Evolutionary conservation across 495 filamentous ascomycete genomes (phyloP), one percentile per base, ranked within the genome.

Genomic region (Monascus purpureus): DNA sequence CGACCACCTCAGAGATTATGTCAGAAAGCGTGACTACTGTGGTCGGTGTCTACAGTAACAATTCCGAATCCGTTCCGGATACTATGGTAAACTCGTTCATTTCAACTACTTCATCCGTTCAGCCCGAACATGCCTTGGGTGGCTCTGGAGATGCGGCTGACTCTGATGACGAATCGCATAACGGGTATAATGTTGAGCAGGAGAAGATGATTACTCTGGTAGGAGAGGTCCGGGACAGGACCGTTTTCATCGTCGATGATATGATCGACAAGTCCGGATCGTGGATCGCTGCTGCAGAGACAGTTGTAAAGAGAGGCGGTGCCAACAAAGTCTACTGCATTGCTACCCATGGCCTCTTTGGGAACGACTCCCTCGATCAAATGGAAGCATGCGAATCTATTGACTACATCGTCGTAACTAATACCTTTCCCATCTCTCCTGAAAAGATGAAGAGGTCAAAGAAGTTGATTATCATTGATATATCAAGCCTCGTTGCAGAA

Each of bases 261-360:
- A 93, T 97, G 82, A 95, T 97, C 43, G 90, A 97, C 61, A 93
- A 93, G 54, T 75, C 83, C 17, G 84, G 82, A 13, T 92, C 83
- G 13, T 97, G 90, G 90, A 90, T 96, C 43, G 90, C 88, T 6
- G 90, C 90, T n/a, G 90, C 90, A 7, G 90, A 97, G 61, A 94
- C 88, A 6, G 87, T 94, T 1, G 81, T 92, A 33, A 93, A 94
- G 67, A 69, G 82, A 39, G 90, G 87, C 41, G 75, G 73, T 28
- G 90, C 92, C 4, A 86, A 82, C 51, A 85, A 81, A 53, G 90
- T 97, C 25, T 95, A 95, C 54, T 93, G 84, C 58, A 93, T 97
- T 59, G 90, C 92, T 13, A 97, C 90, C 0, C 90, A 97, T 47
- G 92, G 84, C 12, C 70, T 97, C 14, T 96, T 96, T 50, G 83